These are phyloP conservation scores for Hymenoscyphus occultus DNA, from an alignment of 2,329 filamentous ascomycete species.

Conservation along the genomic window DNA sequence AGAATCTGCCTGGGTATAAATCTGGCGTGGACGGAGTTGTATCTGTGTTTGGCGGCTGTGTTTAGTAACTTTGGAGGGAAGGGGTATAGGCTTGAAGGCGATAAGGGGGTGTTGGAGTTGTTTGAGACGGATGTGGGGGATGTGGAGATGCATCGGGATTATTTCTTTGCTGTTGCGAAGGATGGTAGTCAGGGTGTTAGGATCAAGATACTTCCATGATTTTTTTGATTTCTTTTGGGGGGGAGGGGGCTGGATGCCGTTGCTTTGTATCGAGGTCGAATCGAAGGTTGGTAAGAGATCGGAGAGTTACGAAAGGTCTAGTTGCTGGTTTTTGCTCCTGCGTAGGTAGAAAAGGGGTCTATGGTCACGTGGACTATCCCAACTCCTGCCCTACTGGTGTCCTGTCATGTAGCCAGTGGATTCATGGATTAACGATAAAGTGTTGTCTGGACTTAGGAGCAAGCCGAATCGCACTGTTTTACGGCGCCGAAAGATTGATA, in stretches of 20 bases:
- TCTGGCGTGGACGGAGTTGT: slow-evolving; percentile 17
- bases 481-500: not conserved
- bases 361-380: no score
- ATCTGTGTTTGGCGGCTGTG: slow-evolving; percentile 12
- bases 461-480: no score
- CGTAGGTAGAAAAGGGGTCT: no score
- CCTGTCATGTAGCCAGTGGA: no score
- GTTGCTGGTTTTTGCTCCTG: not conserved
- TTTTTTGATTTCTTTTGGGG: no score
- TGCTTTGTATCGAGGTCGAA: not conserved
- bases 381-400: no score
- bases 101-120: slow-evolving; percentile 9
- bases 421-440: not conserved
- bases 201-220: not conserved
- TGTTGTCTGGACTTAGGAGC: not conserved
- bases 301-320: no score
- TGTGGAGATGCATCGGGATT: slow-evolving; percentile 5
- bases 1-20: slow-evolving; percentile 18
- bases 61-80: slow-evolving; percentile 9
- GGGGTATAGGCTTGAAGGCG: slow-evolving; percentile 7
- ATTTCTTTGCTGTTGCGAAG: not conserved
- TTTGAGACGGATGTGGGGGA: slow-evolving; percentile 10
- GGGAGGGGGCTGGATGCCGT: not conserved
- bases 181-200: not conserved
- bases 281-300: not conserved